Conservation (phyloP, 1,139 yeast genomes). For the Magnusiomyces ingens region DNA sequence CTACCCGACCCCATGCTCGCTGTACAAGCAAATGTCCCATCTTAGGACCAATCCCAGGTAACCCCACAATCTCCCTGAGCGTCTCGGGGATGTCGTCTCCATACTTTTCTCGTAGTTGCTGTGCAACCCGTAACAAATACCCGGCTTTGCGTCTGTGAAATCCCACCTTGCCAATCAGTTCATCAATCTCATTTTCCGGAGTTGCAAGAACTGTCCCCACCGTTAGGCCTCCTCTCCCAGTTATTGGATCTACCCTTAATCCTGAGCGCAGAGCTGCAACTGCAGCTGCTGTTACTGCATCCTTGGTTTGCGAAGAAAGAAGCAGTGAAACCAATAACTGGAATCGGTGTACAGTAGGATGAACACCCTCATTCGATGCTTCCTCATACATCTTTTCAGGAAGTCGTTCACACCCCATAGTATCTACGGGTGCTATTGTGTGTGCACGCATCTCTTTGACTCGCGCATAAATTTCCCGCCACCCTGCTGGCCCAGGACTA, state of each 20-base stretch:
- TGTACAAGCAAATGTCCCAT: constrained; percentile 84
- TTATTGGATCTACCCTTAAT: constrained; percentile 16
- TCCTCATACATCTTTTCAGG: constrained; percentile 38
- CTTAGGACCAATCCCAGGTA: constrained; percentile 96
- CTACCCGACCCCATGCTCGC: constrained; percentile 65
- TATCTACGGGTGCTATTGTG: constrained; percentile 74
- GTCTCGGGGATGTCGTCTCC: constrained; percentile 58
- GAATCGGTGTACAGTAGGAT: constrained; percentile 47
- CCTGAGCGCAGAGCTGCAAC: constrained; percentile 51
- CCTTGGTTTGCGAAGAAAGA: constrained; percentile 91
- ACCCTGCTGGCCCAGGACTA: constrained; percentile 20
- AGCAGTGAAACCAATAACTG: constrained; percentile 73
- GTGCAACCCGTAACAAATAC: constrained; percentile 59
- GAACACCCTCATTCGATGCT: constrained; percentile 13
- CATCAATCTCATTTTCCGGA: constrained; percentile 53
- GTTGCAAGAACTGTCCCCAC: constrained; percentile 40
- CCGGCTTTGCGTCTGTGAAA: constrained; percentile 75
- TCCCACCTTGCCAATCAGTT: constrained; percentile 71
- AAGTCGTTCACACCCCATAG: constrained; percentile 78
- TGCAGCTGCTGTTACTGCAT: constrained; percentile 73
- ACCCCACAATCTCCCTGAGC: constrained; percentile 53
- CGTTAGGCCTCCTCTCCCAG: constrained; percentile 25
- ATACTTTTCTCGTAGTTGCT: constrained; percentile 44
- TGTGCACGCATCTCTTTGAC: constrained; percentile 60
- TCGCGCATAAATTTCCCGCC: constrained; percentile 48